These are phyloP conservation scores for Ascochyta koolunga DNA, from an alignment of 2,329 filamentous ascomycete genomes.

Conservation along the genomic window DNA sequence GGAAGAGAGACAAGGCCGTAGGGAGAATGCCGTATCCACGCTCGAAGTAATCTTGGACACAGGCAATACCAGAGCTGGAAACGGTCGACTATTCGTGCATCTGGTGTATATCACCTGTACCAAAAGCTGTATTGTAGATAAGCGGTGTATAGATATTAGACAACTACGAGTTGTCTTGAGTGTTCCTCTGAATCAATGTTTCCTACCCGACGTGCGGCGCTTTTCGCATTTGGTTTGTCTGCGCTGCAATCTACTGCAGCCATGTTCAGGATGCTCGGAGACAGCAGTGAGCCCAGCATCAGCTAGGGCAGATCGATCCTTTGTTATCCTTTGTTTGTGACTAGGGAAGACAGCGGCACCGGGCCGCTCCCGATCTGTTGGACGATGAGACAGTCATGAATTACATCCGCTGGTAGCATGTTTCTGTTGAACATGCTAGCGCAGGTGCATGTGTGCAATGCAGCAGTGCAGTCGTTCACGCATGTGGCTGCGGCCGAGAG, in stretches of 20 bases:
- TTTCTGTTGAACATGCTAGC: neutral
- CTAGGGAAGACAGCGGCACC: neutral
- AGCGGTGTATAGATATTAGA: neutral
- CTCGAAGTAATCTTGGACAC: too few species aligned
- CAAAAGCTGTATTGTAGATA: neutral
- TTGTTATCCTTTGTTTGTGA: neutral
- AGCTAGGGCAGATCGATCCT: neutral
- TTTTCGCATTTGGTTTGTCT: too few species aligned
- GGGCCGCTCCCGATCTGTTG: conserved; percentile 8
- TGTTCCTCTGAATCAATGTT: too few species aligned
- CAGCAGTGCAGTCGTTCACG: conserved; percentile 7
- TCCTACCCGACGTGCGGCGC: too few species aligned
- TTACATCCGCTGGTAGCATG: too few species aligned
- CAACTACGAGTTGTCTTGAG: too few species aligned
- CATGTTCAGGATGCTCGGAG: neutral
- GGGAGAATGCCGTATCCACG: too few species aligned
- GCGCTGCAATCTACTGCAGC: too few species aligned
- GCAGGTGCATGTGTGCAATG: neutral
- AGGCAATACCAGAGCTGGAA: too few species aligned
- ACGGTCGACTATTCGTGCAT: neutral
- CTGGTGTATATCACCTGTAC: conserved; percentile 5
- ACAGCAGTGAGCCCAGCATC: neutral
- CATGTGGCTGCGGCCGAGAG: conserved; percentile 22
- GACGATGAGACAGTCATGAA: neutral
- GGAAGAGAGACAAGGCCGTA: neutral